Percentiles rank a stretch among this genome's conserved stretches.
phyloP scores from a whole-genome alignment of 2,329 filamentous ascomycete genomes.

The Escovopsis sp. region DNA sequence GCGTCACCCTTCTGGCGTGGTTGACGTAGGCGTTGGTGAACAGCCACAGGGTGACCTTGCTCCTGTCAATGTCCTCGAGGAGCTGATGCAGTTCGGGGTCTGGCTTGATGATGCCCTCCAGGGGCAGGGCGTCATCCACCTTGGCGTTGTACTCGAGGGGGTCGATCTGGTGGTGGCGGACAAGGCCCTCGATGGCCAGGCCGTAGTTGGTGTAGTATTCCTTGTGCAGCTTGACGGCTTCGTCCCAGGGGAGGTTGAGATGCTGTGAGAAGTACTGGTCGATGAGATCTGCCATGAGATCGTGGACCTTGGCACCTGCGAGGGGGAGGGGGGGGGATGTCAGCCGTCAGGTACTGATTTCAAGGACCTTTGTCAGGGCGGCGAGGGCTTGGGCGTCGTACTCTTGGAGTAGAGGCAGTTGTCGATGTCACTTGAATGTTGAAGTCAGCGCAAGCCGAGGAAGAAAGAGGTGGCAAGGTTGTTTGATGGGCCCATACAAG shows the following conservation, averaged over 20 bases:
- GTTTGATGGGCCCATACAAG: constrained; percentile 19
- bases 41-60: constrained; percentile 80
- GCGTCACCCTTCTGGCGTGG: constrained; percentile 71
- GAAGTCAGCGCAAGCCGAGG: neutral
- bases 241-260: constrained; percentile 56
- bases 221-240: constrained; percentile 73
- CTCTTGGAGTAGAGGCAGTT: constrained; percentile 92
- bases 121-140: constrained; percentile 85
- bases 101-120: constrained; percentile 72
- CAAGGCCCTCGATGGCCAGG: constrained; percentile 89
- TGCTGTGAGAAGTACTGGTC: constrained; percentile 49
- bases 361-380: too few relatives aligned
- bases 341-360: neutral
- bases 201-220: constrained; percentile 95
- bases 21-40: constrained; percentile 93
- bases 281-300: constrained; percentile 79
- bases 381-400: constrained; percentile 24
- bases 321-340: neutral
- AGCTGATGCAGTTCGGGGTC: constrained; percentile 60
- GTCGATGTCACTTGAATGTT: constrained; percentile 83
- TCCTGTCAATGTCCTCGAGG: constrained; percentile 67
- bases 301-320: constrained; percentile 62
- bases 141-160: constrained; percentile 86
- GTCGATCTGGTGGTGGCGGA: constrained; percentile 88
- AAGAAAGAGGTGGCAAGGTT: neutral